Evolutionary conservation across 2,329 filamentous ascomycete genomes (phyloP).

Genomic region (Cladosporium halotolerans): DNA sequence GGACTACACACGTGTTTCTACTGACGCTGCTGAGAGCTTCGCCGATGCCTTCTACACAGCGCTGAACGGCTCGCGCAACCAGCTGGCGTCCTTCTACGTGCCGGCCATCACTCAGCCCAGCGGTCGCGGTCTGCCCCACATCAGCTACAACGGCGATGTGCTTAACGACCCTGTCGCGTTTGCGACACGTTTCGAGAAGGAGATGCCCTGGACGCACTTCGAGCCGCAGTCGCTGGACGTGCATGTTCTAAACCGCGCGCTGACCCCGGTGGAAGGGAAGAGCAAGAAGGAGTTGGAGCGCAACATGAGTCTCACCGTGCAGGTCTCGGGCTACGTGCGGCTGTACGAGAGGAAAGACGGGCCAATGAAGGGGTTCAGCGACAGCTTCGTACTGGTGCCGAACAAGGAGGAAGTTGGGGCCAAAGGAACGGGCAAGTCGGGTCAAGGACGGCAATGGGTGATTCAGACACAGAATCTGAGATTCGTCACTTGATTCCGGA

Average conservation of each 20-base stretch:
- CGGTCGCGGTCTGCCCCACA: slow-evolving; percentile 52
- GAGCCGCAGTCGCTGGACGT: slow-evolving; percentile 71
- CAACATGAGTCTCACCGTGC: slow-evolving; percentile 66
- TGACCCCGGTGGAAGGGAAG: slow-evolving; percentile 20
- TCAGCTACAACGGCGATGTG: slow-evolving; percentile 72
- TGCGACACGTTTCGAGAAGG: slow-evolving; percentile 60
- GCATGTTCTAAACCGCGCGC: slow-evolving; percentile 64
- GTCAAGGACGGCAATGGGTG: slow-evolving; percentile 32
- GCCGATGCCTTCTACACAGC: slow-evolving; percentile 68
- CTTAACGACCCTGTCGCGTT: slow-evolving; percentile 59
- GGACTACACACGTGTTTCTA: slow-evolving; percentile 24
- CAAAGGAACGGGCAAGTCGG: slow-evolving; percentile 27
- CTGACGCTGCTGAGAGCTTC: slow-evolving; percentile 63
- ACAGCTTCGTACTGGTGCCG: slow-evolving; percentile 74
- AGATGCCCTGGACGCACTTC: slow-evolving; percentile 59
- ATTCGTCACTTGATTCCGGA: slow-evolving; percentile 33
- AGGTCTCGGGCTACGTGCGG: slow-evolving; percentile 65
- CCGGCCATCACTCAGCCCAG: slow-evolving; percentile 51
- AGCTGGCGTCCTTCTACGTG: slow-evolving; percentile 65
- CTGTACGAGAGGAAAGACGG: slow-evolving; percentile 56
- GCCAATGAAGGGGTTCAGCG: slow-evolving; percentile 65
- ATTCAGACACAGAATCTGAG: slow-evolving; percentile 39
- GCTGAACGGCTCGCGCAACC: slow-evolving; percentile 54
- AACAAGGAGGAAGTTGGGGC: slow-evolving; percentile 31
- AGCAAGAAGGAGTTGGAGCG: slow-evolving; percentile 39